A percentile compares a stretch with the other conserved stretches of the same genome.
Conservation (phyloP, 805 yeast genomes). For the Clavispora santaluciae region DNA sequence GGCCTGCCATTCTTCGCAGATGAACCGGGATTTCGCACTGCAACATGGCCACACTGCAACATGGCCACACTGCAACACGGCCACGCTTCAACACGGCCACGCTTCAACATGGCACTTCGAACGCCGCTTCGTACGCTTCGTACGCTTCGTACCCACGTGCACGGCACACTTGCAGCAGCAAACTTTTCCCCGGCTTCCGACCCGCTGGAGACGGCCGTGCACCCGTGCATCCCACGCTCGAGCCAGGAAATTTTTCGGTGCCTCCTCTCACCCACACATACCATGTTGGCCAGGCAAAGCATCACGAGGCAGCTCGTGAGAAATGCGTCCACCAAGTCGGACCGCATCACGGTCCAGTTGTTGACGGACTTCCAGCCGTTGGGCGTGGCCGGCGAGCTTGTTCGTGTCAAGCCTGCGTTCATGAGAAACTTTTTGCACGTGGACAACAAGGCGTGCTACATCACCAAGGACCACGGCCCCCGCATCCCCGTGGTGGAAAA, state of each 20-base stretch:
- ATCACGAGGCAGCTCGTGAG: constrained; percentile 11
- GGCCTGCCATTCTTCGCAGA: too few relatives aligned
- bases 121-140: neutral
- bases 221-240: constrained; percentile 9
- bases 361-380: constrained; percentile 58
- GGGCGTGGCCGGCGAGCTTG: constrained; percentile 69
- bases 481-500: constrained; percentile 38
- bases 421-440: constrained; percentile 79
- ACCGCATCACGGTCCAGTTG: constrained; percentile 69
- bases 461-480: constrained; percentile 35
- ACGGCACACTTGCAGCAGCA: too few relatives aligned
- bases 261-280: neutral
- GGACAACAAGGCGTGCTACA: constrained; percentile 69
- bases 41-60: too few relatives aligned
- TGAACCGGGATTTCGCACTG: too few relatives aligned
- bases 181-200: too few relatives aligned
- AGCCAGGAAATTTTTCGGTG: neutral
- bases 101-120: too few relatives aligned
- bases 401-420: constrained; percentile 68
- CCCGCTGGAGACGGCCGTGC: neutral
- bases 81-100: too few relatives aligned
- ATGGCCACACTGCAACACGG: too few relatives aligned
- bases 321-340: constrained; percentile 16
- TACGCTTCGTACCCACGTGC: neutral
- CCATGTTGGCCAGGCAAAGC: constrained; percentile 9